These are phyloP conservation scores for Alternaria ethzedia DNA, from an alignment of 2,329 filamentous ascomycete genomes.

Conservation along the genomic window DNA sequence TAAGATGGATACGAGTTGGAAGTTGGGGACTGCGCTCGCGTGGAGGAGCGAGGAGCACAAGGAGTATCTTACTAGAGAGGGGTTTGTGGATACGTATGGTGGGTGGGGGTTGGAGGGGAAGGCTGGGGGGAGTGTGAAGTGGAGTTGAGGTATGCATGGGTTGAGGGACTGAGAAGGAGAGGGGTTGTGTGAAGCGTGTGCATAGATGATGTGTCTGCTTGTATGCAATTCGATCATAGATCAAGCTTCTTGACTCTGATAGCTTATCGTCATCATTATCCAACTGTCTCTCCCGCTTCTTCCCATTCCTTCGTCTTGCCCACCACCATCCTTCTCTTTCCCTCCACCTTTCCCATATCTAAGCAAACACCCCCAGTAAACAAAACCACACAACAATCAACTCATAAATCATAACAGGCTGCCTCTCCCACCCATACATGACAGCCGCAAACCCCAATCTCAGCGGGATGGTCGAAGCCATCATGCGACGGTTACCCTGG, in stretches of 20 bases:
- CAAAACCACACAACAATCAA: slow-evolving; percentile 7
- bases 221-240: too few species aligned
- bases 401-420: slow-evolving; percentile 4
- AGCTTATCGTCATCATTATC: too few species aligned
- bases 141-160: slow-evolving; percentile 14
- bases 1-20: slow-evolving; percentile 28
- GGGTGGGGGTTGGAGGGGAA: slow-evolving; percentile 36
- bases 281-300: too few species aligned
- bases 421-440: slow-evolving; percentile 3
- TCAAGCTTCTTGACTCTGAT: too few species aligned
- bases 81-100: slow-evolving; percentile 47
- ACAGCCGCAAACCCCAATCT: slow-evolving; percentile 4
- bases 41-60: slow-evolving; percentile 43
- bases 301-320: too few species aligned
- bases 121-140: slow-evolving; percentile 30
- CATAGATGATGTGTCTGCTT: too few species aligned
- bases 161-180: too few species aligned
- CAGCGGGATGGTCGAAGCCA: slow-evolving; percentile 13
- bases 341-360: neutral
- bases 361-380: slow-evolving; percentile 4
- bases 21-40: slow-evolving; percentile 50
- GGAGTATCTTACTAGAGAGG: slow-evolving; percentile 48
- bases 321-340: too few species aligned
- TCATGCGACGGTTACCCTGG: slow-evolving; percentile 11
- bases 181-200: too few species aligned